Evolutionary conservation across 2,329 filamentous ascomycete genomes (phyloP), one percentile per base, ranked within the genome.

Genomic region (Colletotrichum aenigma): DNA sequence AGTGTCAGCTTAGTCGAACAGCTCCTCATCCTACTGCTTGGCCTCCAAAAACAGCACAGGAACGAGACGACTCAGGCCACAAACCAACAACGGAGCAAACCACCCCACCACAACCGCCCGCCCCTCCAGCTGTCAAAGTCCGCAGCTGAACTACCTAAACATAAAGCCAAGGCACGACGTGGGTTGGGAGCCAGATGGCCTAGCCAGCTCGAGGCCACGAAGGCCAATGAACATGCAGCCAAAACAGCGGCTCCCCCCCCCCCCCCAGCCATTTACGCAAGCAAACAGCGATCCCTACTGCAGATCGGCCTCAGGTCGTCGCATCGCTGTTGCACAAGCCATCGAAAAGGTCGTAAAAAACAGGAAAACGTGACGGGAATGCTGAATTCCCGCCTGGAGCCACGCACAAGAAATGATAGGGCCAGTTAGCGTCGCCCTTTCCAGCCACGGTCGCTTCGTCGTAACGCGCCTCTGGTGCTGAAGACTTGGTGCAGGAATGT

Each of bases 191-290:
- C 43, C 67, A 26, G 68, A 38, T 18, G 28, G 55, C 18, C n/a
- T 24, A 24, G 68, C 72, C 52, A 66, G 36, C 52, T 18, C 15
- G 24, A 32, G 43, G 43, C 43, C 43, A 52, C 12, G 43, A 52
- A 52, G 43, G n/a, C 43, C 43, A 36, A 73, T 60, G 32, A 36
- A 30, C 13, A 69, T 30, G 65, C 58, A 28, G 65, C 70, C 34
- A 69, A 48, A 32, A 26, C 24, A 30, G 61, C 36, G 66, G 48
- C 48, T 62, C 48, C 70, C 58, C 56, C 24, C 3, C 64, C 56
- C 70, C 24, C 3, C 64, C 56, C 70, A 76, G 74, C 70, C 70
- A 65, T 76, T 43, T 65, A 76, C 74, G 74, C 74, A 76, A 76
- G 56, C 74, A 76, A 28, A 58, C 8, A 58, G 73, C 73, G 70